phyloP scores from a whole-genome alignment of 495 filamentous ascomycete genomes.

The Aspergillus sparsus region DNA sequence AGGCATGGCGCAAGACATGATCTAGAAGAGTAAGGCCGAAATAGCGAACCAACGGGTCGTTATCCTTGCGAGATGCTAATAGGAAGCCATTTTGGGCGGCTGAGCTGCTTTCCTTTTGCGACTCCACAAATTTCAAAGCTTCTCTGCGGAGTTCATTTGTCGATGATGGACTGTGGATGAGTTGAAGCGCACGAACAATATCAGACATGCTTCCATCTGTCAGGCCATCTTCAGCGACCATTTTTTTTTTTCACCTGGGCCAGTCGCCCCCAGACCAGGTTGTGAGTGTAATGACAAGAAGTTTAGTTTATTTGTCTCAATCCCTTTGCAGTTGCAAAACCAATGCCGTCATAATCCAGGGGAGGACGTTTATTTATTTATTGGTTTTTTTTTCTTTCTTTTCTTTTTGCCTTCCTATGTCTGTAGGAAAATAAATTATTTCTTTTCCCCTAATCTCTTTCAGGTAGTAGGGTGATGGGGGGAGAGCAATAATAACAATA shows the following conservation, averaged over 20 bases:
- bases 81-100: conserved; percentile 85
- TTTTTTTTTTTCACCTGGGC: conserved; percentile 19
- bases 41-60: conserved; percentile 81
- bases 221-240: conserved; percentile 44
- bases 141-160: conserved; percentile 81
- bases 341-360: conserved; percentile 17
- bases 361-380: conserved; percentile 1
- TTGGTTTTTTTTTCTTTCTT: background rate
- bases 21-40: conserved; percentile 92
- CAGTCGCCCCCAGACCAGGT: conserved; percentile 9
- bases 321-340: conserved; percentile 8
- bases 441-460: background rate
- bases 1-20: conserved; percentile 79
- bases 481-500: conserved; percentile 3
- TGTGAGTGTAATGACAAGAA: conserved; percentile 4
- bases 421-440: conserved; percentile 2
- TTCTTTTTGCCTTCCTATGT: background rate
- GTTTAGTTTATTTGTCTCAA: conserved; percentile 7
- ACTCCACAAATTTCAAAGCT: conserved; percentile 79
- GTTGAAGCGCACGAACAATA: conserved; percentile 79
- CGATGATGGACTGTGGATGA: conserved; percentile 80
- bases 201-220: conserved; percentile 47
- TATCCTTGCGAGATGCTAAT: conserved; percentile 69
- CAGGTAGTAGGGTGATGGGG: background rate
- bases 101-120: conserved; percentile 71